Conservation (phyloP, 2,329 filamentous ascomycete genomes). For the Aspergillus terreus region DNA sequence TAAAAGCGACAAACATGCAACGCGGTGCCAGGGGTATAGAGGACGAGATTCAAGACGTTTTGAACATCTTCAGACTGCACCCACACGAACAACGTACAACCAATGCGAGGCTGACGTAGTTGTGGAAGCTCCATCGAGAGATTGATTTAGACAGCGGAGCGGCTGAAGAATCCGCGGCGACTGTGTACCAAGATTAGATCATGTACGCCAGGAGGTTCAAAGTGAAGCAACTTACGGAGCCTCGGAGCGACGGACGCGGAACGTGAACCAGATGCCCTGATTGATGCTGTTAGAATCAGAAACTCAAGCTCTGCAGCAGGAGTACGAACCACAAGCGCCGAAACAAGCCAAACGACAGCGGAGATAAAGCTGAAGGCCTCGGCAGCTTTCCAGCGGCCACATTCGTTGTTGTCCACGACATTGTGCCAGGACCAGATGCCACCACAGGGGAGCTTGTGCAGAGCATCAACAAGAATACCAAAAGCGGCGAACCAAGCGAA, state of each 20-base stretch:
- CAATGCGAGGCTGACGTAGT: background rate
- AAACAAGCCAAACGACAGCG: constrained; percentile 67
- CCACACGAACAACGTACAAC: background rate
- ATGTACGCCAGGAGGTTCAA: background rate
- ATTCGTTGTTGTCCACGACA: constrained; percentile 51
- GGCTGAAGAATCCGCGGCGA: constrained; percentile 9
- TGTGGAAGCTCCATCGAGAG: background rate
- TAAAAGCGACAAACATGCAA: background rate
- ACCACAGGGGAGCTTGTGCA: constrained; percentile 51
- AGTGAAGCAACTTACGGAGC: background rate
- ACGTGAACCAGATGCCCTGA: constrained; percentile 36
- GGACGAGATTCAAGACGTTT: background rate
- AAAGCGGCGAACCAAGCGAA: constrained; percentile 68
- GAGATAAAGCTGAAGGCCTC: constrained; percentile 71
- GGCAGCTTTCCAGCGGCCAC: constrained; percentile 66
- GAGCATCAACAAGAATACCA: constrained; percentile 60
- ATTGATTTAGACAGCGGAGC: constrained; percentile 7
- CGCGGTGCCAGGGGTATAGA: background rate
- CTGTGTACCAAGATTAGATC: background rate
- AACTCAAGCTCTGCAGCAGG: background rate
- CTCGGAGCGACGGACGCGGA: constrained; percentile 19
- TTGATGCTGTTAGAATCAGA: background rate
- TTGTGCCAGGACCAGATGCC: constrained; percentile 59
- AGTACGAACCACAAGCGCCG: constrained; percentile 51
- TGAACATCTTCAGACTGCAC: background rate